Base-by-base conservation (phyloP, 2,329 filamentous ascomycete species). In the Zasmidium angulare region DNA sequence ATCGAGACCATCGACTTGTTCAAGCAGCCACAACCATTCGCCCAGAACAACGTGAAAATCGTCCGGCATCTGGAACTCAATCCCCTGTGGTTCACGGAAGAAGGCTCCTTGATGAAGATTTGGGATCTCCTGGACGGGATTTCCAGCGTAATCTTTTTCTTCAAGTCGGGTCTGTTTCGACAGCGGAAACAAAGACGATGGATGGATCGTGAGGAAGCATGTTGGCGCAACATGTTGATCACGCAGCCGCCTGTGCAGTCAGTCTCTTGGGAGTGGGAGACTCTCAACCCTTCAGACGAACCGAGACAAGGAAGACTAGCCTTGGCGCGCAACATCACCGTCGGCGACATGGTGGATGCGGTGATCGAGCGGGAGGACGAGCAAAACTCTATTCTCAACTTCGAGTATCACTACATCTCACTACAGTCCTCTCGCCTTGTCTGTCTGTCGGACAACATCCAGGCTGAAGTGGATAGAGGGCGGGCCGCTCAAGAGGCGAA, bases 171-270 rank as follows among this genome's bases (percentile, higher is more conserved):
- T 7, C n/a, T 9, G 3, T 17, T 10, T 14, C 12, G 36, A 10
- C 36, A 3, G 3, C 2, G n/a, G 3, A 3, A 11, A 1, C 49
- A 26, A 3, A 20, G 23, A 29, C 14, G 22, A 6, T 50, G 49
- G 49, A 17, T 29, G 49, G 20, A 50, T 2, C 23, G n/a, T 11
- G 36, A 36, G 3, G 31, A 54, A 19, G 52, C 31, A 4, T 54
- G 36, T 1, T 54, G 52, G 52, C 36, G 52, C 4, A 54, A 54
- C 36, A 54, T 54, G 52, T 11, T 54, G 12, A 14, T 24, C 22
- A n/a, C 20, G 3, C 52, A 54, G 21, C 52, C 52, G 1, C 52
- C 52, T 19, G 10, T 46, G 1, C 4, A 20, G n/a, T 26, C 26
- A 17, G 21, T 53, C 29, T 6, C n/a, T 50, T 22, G 11, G 20